Conservation (phyloP, 768 basidiomycete species). For the Symmetrospora coprosmae region DNA sequence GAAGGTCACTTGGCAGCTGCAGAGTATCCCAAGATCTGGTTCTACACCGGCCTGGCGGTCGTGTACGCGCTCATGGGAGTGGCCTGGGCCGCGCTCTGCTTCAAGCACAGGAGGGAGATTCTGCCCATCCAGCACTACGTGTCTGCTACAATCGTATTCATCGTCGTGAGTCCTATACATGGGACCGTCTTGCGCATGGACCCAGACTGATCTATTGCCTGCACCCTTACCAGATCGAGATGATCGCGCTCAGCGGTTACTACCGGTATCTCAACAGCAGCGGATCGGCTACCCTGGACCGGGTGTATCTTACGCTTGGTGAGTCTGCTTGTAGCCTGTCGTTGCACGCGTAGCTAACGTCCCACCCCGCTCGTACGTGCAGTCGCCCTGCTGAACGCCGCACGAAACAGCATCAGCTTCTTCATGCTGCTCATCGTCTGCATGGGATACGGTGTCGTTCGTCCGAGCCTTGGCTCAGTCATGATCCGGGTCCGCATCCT, state of each 20-base stretch:
- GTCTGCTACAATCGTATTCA: conserved; percentile 66
- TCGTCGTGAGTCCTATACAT: no score
- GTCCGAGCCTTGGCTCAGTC: conserved; percentile 65
- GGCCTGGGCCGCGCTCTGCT: conserved; percentile 73
- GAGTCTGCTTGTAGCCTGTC: conserved; percentile 32
- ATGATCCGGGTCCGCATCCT: conserved; percentile 74
- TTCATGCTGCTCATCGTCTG: conserved; percentile 87
- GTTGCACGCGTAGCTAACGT: neutral
- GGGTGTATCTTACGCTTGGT: conserved; percentile 89
- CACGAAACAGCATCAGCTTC: conserved; percentile 68
- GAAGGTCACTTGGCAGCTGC: conserved; percentile 74
- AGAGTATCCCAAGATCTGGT: conserved; percentile 89
- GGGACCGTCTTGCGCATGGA: no score
- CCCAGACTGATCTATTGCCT: no score
- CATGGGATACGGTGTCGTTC: conserved; percentile 79
- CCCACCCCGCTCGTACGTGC: neutral
- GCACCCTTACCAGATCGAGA: no score
- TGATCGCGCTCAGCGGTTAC: conserved; percentile 78
- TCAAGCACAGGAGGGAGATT: conserved; percentile 62
- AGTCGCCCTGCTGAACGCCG: conserved; percentile 93
- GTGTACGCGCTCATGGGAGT: conserved; percentile 56
- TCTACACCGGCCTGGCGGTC: conserved; percentile 49
- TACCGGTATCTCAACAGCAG: conserved; percentile 74
- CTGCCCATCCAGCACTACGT: conserved; percentile 77
- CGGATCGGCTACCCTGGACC: conserved; percentile 51